Base-by-base conservation (phyloP, 148 eudicot species). In the Cornus controversa region DNA sequence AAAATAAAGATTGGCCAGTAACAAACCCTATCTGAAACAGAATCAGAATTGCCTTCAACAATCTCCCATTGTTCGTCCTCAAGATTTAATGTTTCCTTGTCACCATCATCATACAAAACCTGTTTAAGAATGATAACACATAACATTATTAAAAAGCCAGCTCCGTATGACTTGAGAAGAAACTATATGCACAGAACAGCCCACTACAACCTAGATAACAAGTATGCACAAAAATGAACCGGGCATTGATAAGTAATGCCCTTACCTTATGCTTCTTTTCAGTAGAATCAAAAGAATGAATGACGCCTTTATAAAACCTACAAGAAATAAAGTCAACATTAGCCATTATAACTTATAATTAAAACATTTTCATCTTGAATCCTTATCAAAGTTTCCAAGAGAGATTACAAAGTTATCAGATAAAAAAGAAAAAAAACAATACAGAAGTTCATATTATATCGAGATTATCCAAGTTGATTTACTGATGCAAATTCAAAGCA, bases 221-320 rank as follows among this genome's bases (percentile, higher is more conserved):
- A 68, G 10, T 60, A 28, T 18, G 42, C 9, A 42, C 54, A 50
- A 77, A 47, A 26, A 50, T 22, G 72, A 24, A 71, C n/a, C 20
- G 26, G 69, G 25, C n/a, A 69, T 13, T 36, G 6, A 54, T 23
- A 54, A 57, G 70, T 64, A 80, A 45, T 27, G 27, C 65, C 67
- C 79, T 74, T 24, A 95, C 99, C 96, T 84, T 88, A 63, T 93
- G 94, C 85, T 78, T 89, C 84, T 82, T 90, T 63, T 66, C 73
- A 16, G 24, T 80, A 75, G 84, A 8, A 83, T 87, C 89, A 83
- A 70, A 95, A 24, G 87, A 80, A 24, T 70, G 85, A 70, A 95
- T 67, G 54, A 85, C 72, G 40, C 99, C 99, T 60, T 83, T 77
- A 88, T 93, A 95, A 78, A 53, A 95, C 83, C 98, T 95, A 89